phyloP scores from a whole-genome alignment of 371 early-diverging fungal genomes.

The Mortierella sp. region DNA sequence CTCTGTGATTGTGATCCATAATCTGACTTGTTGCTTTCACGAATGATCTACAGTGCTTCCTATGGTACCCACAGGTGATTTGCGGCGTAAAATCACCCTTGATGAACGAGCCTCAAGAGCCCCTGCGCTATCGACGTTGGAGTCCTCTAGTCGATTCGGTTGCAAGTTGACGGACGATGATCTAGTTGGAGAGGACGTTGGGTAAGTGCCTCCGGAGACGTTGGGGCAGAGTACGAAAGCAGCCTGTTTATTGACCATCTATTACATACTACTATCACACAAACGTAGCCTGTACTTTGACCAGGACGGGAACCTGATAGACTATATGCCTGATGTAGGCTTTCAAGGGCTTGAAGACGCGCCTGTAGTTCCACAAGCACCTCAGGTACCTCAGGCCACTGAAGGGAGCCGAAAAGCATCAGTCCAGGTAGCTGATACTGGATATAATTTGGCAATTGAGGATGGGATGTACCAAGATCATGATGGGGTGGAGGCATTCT shows the following conservation, averaged over 20 bases:
- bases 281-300: conserved; percentile 35
- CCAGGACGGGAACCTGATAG: conserved; percentile 36
- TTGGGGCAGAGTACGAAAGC: too few species aligned
- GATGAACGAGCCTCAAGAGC: conserved; percentile 12
- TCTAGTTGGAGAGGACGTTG: conserved; percentile 22
- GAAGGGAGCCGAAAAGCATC: too few species aligned
- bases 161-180: conserved; percentile 20
- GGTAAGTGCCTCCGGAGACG: conserved; percentile 23
- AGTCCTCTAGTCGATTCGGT: not conserved
- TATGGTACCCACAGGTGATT: conserved; percentile 1
- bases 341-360: conserved; percentile 2
- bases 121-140: not conserved
- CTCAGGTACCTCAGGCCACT: too few species aligned
- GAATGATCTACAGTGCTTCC: conserved; percentile 1
- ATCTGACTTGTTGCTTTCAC: too few species aligned
- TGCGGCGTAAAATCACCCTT: conserved; percentile 39
- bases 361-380: not conserved
- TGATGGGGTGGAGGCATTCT: not conserved
- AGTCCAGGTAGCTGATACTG: not conserved
- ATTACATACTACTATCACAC: not conserved
- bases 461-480: not conserved
- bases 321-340: conserved; percentile 18
- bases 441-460: conserved; percentile 5
- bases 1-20: too few species aligned
- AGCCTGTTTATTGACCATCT: not conserved